Evolutionary conservation across 1,284 basidiomycete species (phyloP), one percentile per base, ranked within the genome.

Genomic region (Retiboletus flavoniger): DNA sequence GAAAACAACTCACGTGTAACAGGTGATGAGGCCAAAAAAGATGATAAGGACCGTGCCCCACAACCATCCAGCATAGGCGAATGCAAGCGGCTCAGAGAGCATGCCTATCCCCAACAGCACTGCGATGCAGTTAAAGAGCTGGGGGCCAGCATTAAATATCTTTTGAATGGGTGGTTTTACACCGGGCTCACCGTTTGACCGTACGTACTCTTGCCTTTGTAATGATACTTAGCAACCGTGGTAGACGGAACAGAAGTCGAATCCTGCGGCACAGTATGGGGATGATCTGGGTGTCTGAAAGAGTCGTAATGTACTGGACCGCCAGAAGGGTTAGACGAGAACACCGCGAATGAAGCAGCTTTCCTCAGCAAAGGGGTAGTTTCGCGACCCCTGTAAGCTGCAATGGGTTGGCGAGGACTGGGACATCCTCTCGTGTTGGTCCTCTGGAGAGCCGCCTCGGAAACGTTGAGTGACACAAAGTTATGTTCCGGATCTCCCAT

Each of bases 81-180:
- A 94, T 0, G 93, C 93, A 17, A 95, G 77, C 0, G 94, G 92
- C 69, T 95, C 89, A 3, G 91, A 93, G 2, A 96, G 79, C 77
- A 97, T 87, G 3, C 94, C 94, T 59, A 96, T 90, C 6, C 94
- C 94, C 8, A 95, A 77, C 10, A 95, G 75, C 26, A 94, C 90
- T 9, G 91, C 93, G 44, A 89, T 89, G 8, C 89, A 87, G 65
- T 96, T 96, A 75, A 95, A 95, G n/a, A 96, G 74, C 90, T 93
- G 59, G 17, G 36, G 11, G 29, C 40, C 24, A 52, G 41, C 7
- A 34, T 53, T 31, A 42, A 57, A 56, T 21, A 48, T 17, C 29
- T 42, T 39, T 42, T 17, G 8, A 14, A 34, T 6, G 19, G 5
- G 16, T 14, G 32, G 6, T n/a, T 45, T 31, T 46, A 14, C n/a